phyloP scores from a whole-genome alignment of 2,329 filamentous ascomycete species.

The Colletotrichum lentis region DNA sequence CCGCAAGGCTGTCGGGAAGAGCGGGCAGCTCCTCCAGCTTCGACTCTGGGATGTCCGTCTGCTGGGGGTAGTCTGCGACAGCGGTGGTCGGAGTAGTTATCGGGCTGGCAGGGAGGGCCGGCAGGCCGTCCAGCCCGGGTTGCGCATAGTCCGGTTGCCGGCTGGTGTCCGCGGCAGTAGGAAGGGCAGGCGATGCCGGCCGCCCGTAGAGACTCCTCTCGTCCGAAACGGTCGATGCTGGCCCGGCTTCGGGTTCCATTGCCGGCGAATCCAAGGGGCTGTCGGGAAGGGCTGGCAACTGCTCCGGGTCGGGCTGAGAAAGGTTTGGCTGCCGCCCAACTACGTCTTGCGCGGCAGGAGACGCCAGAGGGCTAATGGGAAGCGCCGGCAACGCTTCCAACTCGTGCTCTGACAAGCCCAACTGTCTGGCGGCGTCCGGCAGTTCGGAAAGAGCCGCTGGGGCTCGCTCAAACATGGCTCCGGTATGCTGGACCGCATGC shows the following conservation, averaged over 20 bases:
- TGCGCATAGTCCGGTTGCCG: background rate
- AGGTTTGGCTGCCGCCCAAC: background rate
- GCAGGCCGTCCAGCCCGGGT: slow-evolving; percentile 21
- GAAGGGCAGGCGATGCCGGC: slow-evolving; percentile 12
- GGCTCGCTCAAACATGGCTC: slow-evolving; percentile 21
- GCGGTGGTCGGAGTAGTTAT: slow-evolving; percentile 21
- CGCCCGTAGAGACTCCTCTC: background rate
- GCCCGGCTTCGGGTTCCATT: background rate
- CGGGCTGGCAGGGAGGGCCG: slow-evolving; percentile 35
- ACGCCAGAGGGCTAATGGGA: slow-evolving; percentile 10
- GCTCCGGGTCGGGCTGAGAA: background rate
- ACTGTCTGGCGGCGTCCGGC: background rate
- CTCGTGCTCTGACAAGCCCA: slow-evolving; percentile 1
- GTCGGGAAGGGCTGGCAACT: slow-evolving; percentile 22
- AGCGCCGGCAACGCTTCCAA: slow-evolving; percentile 15
- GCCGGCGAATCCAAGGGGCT: slow-evolving; percentile 7
- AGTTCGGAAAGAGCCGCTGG: slow-evolving; percentile 17
- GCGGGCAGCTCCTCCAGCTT: slow-evolving; percentile 23
- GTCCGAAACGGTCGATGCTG: background rate
- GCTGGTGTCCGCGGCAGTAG: background rate
- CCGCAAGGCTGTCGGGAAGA: slow-evolving; percentile 27
- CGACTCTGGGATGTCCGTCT: background rate
- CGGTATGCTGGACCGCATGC: slow-evolving; percentile 10
- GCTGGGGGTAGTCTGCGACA: background rate
- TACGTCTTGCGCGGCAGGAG: background rate